Evolutionary conservation across 345 rosid species (phyloP).

Genomic region (Raphanus raphanistrum): DNA sequence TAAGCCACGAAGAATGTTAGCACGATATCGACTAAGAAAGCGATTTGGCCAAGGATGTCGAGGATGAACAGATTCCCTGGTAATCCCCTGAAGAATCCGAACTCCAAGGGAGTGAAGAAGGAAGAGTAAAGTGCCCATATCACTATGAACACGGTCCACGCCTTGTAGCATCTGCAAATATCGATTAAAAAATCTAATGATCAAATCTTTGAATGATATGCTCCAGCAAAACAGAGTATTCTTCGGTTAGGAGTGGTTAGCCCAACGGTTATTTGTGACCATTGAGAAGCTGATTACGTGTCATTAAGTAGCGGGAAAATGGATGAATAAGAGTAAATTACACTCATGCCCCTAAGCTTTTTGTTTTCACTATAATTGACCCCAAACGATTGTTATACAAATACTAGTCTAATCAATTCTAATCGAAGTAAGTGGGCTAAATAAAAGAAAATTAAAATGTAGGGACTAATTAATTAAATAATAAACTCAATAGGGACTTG

Average conservation of each 20-base stretch:
- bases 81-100: slow-evolving; percentile 83
- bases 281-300: slow-evolving; percentile 14
- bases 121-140: slow-evolving; percentile 88
- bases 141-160: slow-evolving; percentile 75
- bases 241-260: neutral
- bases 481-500: neutral
- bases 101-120: slow-evolving; percentile 86
- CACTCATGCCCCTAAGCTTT: neutral
- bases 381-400: neutral
- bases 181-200: neutral
- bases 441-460: neutral
- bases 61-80: slow-evolving; percentile 67
- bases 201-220: neutral
- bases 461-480: neutral
- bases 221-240: neutral
- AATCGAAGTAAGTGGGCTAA: neutral
- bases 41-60: slow-evolving; percentile 71
- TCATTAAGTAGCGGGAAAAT: slow-evolving; percentile 34
- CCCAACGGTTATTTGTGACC: slow-evolving; percentile 8
- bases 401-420: neutral
- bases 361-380: neutral
- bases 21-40: slow-evolving; percentile 67
- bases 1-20: slow-evolving; percentile 70
- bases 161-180: slow-evolving; percentile 54
- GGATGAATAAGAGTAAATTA: slow-evolving; percentile 15